phyloP scores from a whole-genome alignment of 2,329 filamentous ascomycete species.

The Colletotrichum euphorbiae region DNA sequence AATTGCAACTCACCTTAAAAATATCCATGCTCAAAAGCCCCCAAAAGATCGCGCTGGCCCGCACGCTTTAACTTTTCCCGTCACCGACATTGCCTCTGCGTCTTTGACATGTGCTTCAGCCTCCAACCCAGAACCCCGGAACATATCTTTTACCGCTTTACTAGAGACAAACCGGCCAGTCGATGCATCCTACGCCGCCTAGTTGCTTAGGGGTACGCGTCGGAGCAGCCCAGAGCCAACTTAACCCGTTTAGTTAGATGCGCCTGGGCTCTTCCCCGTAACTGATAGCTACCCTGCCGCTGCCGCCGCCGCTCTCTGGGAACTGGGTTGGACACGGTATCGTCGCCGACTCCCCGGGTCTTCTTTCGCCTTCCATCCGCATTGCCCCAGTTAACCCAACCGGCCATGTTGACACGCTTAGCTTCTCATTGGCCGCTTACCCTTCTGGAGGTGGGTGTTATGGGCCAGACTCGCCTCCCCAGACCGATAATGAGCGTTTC shows the following conservation, averaged over 20 bases:
- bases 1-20: constrained; percentile 27
- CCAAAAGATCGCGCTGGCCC: constrained; percentile 27
- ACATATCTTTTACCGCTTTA: constrained; percentile 15
- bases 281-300: constrained; percentile 7
- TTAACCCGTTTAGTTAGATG: constrained; percentile 7
- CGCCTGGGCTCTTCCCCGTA: constrained; percentile 5
- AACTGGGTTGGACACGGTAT: constrained; percentile 19
- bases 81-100: constrained; percentile 26
- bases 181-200: constrained; percentile 31
- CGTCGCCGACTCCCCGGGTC: constrained; percentile 16
- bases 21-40: constrained; percentile 28
- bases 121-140: not conserved
- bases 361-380: constrained; percentile 34
- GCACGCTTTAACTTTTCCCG: constrained; percentile 35
- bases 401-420: constrained; percentile 22
- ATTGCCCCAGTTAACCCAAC: constrained; percentile 30
- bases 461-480: constrained; percentile 27
- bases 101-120: constrained; percentile 31
- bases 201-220: constrained; percentile 24
- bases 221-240: constrained; percentile 6
- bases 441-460: constrained; percentile 18
- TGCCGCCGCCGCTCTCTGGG: not conserved
- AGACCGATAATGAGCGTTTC: constrained; percentile 26
- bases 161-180: constrained; percentile 5
- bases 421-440: constrained; percentile 22